These are phyloP conservation scores for Melastoma malabathricum DNA, from an alignment of 345 rosid genomes.

Conservation along the genomic window DNA sequence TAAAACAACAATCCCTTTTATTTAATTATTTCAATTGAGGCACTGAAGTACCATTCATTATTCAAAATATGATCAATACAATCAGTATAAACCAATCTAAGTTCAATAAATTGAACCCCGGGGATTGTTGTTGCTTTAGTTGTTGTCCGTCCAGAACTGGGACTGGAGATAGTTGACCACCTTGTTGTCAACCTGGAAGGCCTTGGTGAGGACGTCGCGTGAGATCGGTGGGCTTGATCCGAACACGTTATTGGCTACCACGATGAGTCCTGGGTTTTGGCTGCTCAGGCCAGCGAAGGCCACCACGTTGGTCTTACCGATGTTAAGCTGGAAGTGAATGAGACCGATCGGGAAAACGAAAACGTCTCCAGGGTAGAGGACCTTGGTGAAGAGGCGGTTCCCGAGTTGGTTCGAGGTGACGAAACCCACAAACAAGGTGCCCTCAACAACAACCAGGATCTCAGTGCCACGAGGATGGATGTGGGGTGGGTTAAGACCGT, in stretches of 20 bases:
- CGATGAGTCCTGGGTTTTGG: conserved; percentile 12
- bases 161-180: conserved; percentile 6
- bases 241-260: conserved; percentile 8
- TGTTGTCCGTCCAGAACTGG: conserved; percentile 11
- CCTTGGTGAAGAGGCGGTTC: conserved; percentile 13
- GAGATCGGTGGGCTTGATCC: conserved; percentile 9
- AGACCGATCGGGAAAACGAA: conserved; percentile 15
- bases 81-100: too few species aligned
- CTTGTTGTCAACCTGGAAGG: conserved; percentile 12
- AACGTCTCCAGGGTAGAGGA: conserved; percentile 9
- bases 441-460: conserved; percentile 8
- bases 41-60: too few species aligned
- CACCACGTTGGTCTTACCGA: conserved; percentile 8
- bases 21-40: too few species aligned
- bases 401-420: conserved; percentile 13
- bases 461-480: conserved; percentile 12
- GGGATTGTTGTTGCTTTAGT: neutral
- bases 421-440: conserved; percentile 10
- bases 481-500: conserved; percentile 13
- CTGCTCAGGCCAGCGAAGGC: conserved; percentile 13
- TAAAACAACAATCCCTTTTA: too few species aligned
- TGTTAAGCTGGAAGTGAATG: conserved; percentile 14
- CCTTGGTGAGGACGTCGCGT: conserved; percentile 6
- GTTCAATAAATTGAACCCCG: too few species aligned
- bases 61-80: too few species aligned